Base-by-base conservation (phyloP, 768 basidiomycete species). In the Leccinum truebloodii region DNA sequence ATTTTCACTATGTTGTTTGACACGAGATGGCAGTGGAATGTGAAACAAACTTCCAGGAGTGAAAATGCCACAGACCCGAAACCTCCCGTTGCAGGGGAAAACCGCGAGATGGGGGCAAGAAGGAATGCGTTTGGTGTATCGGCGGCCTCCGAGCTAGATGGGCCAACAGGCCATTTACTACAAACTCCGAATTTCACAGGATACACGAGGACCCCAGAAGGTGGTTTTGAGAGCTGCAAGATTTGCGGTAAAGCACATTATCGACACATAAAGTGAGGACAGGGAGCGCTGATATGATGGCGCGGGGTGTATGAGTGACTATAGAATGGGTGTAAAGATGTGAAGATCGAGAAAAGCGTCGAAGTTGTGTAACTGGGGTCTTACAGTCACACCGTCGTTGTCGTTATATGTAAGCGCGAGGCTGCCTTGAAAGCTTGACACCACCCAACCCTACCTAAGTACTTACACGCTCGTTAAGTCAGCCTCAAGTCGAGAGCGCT, bases 381-480 rank as follows among this genome's bases (percentile, higher is more conserved):
- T 53, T 35, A 13, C 13, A 35, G 13, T 34, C 30, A 32, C 30
- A 32, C 30, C 30, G 30, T 12, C 4, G 32, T 34, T 13, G 34
- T 35, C 30, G 30, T 30, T 9, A 30, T 34, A 12, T 35, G 12
- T 35, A 59, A 59, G 53, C 52, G 2, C 8, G 8, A 30, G 30
- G 30, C 30, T 30, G 30, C 37, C 46, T 59, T 53, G 56, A 41
- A 30, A 30, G 30, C 30, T 32, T 32, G 32, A 32, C 10, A 32
- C 10, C 24, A 58, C 51, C 20, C 48, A 46, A 63, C 48, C 44
- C 44, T 44, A 20, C 37, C 37, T 30, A 10, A 14, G 44, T 55
- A n/a, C 32, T 32, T 32, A 32, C 44, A 67, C 67, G 34, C 60
- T 68, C 68, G 9, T 66, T 61, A 5, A 30, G 22, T 30, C 22